Evolutionary conservation across 2,329 filamentous ascomycete species (phyloP), one percentile per base, ranked within the genome.

Genomic region (Thelonectria blattea): DNA sequence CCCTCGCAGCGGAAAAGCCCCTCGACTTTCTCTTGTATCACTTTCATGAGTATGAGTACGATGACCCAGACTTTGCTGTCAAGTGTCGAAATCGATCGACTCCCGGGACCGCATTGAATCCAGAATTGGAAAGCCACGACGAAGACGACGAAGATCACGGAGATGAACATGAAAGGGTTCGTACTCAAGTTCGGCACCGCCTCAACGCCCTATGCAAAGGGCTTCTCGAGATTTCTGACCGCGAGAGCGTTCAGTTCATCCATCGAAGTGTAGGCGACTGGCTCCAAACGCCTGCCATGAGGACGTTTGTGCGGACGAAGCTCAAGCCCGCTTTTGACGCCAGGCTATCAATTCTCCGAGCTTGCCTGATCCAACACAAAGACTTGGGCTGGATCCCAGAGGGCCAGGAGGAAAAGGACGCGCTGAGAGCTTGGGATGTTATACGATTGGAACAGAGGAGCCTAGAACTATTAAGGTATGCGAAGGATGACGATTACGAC

Each of bases 31-130:
- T 46, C 3, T 48, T 65, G 2, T 47, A 58, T 7, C 14, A 41
- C 30, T 64, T 58, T 14, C 63, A 57, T 7, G 58, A 58, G 2
- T 18, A 27, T 1, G 63, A 60, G 24, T 57, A 62, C 27, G 51
- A 52, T 0, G 45, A 58, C 17, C 42, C 57, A 54, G 1, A 22
- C 18, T 60, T 20, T 52, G 55, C 67, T 42, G 14, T 53, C 5
- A 18, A 43, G 17, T 27, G 22, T 15, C 41, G 27, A 30, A 30
- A 30, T 30, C 27, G 5, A 30, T 30, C 2, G 27, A 30, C 5
- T 2, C 27, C 27, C 27, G 5, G 2, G 5, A 30, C 4, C 5
- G 27, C 2, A 9, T 30, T 7, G 2, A 10, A 30, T 6, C 5
- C 2, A 10, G 27, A 30, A 30, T 6, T 30, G 2, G 5, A 30